Conservation (phyloP, 2,329 filamentous ascomycete genomes). For the Trichoderma asperellum region DNA sequence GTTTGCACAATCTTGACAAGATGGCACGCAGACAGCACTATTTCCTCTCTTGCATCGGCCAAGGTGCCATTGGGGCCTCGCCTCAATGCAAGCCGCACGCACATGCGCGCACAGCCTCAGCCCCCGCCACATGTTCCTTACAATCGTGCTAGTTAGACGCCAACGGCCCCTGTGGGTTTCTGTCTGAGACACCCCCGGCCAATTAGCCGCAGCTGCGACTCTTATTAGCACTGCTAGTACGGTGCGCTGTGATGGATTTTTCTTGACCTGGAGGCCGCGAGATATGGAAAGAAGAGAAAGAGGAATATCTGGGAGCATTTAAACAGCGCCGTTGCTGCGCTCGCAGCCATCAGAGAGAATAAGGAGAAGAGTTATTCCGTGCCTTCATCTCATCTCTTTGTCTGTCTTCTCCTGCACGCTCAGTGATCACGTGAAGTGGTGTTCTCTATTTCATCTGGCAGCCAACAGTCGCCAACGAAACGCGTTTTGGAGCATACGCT, state of each 20-base stretch:
- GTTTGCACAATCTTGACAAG: not conserved
- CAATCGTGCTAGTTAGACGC: not conserved
- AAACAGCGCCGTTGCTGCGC: not conserved
- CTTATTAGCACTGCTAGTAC: not conserved
- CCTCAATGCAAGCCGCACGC: not conserved
- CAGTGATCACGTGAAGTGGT: slow-evolving; percentile 18
- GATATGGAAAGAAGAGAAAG: not conserved
- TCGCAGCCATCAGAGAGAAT: not conserved
- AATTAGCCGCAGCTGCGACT: slow-evolving; percentile 1
- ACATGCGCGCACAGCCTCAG: not conserved
- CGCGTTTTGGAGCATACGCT: not conserved
- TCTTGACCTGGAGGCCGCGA: not conserved
- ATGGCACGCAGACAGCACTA: not conserved
- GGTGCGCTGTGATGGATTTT: not conserved
- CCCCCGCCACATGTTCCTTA: slow-evolving; percentile 2
- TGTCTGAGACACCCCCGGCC: slow-evolving; percentile 14
- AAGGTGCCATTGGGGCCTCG: not conserved
- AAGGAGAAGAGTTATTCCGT: not conserved
- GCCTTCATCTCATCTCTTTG: not conserved
- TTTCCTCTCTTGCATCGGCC: not conserved
- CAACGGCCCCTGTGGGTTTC: slow-evolving; percentile 7
- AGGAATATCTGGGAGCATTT: not conserved
- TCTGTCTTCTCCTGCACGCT: not conserved
- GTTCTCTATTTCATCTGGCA: not conserved
- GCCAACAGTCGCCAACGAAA: not conserved